These are phyloP conservation scores for Neurospora discreta DNA, from an alignment of 495 filamentous ascomycete genomes.

Conservation along the genomic window DNA sequence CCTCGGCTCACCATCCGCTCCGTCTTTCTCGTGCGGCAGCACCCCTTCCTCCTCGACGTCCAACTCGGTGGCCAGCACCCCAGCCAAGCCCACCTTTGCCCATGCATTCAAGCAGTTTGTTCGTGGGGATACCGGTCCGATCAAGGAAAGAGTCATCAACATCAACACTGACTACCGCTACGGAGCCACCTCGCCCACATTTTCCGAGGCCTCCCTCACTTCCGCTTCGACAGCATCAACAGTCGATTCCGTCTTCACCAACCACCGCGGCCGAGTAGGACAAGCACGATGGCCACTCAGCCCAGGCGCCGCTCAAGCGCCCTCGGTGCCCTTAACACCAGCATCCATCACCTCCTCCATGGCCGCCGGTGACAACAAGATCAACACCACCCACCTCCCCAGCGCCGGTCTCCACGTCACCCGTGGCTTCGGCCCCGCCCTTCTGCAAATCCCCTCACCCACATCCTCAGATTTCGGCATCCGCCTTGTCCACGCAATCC, in stretches of 20 bases:
- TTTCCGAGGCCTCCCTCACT: slow-evolving; percentile 15
- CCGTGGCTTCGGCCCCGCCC: slow-evolving; percentile 11
- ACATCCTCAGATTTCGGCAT: slow-evolving; percentile 22
- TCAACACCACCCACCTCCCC: background rate
- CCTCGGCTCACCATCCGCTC: slow-evolving; percentile 1
- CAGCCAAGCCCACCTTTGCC: slow-evolving; percentile 18
- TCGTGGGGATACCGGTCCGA: slow-evolving; percentile 19
- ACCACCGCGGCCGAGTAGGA: background rate
- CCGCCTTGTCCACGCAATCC: slow-evolving; percentile 23
- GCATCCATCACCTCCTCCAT: slow-evolving; percentile 25
- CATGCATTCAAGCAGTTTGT: slow-evolving; percentile 29
- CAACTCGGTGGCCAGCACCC: slow-evolving; percentile 17
- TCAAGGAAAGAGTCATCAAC: slow-evolving; percentile 18
- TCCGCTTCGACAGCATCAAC: slow-evolving; percentile 15
- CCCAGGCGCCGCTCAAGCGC: slow-evolving; percentile 2
- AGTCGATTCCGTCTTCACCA: slow-evolving; percentile 9
- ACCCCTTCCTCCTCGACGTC: slow-evolving; percentile 9
- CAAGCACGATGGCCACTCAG: slow-evolving; percentile 12
- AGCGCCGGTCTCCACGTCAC: slow-evolving; percentile 29
- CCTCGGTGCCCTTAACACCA: slow-evolving; percentile 33
- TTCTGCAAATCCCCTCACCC: background rate
- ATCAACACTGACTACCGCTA: slow-evolving; percentile 15
- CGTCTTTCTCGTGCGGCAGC: background rate
- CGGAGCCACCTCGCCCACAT: slow-evolving; percentile 18
- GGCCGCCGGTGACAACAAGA: slow-evolving; percentile 2